Conservation (phyloP, 2,329 filamentous ascomycete species). For the Aspergillus carbonarius region DNA sequence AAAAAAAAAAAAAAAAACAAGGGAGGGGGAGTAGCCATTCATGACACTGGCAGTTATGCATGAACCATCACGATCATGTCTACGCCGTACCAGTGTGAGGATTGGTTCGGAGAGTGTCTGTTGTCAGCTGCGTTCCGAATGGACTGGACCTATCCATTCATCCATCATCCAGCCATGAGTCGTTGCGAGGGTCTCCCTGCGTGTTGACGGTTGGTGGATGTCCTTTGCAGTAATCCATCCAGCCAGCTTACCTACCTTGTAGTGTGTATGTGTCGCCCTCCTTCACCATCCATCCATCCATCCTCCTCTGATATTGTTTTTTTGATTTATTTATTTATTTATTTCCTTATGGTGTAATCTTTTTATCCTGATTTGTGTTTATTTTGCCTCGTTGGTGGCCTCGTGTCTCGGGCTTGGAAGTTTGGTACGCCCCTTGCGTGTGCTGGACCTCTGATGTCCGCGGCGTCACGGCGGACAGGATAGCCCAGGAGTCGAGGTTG, state of each 20-base stretch:
- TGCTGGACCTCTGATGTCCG: conserved; percentile 11
- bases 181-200: no score
- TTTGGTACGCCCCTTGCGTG: conserved; percentile 12
- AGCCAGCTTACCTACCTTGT: no score
- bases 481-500: conserved; percentile 4
- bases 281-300: no score
- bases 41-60: conserved; percentile 13
- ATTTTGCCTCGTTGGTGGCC: background rate
- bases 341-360: no score
- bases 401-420: conserved; percentile 4
- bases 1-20: background rate
- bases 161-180: no score
- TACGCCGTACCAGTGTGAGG: background rate
- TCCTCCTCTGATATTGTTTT: no score
- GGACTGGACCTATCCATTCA: conserved; percentile 16
- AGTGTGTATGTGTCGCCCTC: no score
- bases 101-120: conserved; percentile 7
- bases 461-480: background rate
- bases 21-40: conserved; percentile 1
- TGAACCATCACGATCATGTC: conserved; percentile 9
- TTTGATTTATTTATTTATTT: no score
- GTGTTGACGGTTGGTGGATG: no score
- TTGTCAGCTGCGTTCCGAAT: conserved; percentile 16
- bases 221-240: no score
- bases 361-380: no score